Evolutionary conservation across 768 basidiomycete genomes (phyloP), one percentile per base, ranked within the genome.

Genomic region (Suillus cothurnatus): DNA sequence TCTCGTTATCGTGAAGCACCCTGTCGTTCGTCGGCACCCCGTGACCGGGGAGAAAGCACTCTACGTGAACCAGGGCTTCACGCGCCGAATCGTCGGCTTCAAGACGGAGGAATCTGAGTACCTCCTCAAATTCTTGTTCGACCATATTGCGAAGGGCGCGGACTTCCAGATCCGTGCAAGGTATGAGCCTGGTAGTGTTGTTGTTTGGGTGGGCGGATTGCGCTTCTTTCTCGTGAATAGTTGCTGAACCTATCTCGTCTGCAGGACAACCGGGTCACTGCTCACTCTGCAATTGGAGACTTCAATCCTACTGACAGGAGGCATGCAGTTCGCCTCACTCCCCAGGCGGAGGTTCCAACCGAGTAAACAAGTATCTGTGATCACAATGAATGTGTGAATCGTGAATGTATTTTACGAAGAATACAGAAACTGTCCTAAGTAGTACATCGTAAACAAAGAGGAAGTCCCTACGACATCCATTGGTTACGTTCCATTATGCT

Each of bases 21-120:
- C 85, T 6, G 61, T 86, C 68, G 86, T 88, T 64, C 83, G 87
- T 64, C 75, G 79, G 17, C 87, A 88, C 72, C 88, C 87, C 21
- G 84, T 82, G 1, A 88, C 88, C 0, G 86, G 86, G n/a, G 83
- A 87, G 71, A 87, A 88, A 74, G 84, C 84, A 1, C 76, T 88
- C 23, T 86, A 85, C 70, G 76, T 88, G 74, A 87, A 87, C 74
- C 80, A 79, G 61, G 84, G 81, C 36, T 86, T 86, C 78, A 85
- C 85, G 4, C 73, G 75, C 36, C 79, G 77, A 67, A 86, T 87
- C 71, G 84, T 86, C 52, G 86, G 86, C 6, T 85, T 79, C 77
- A 84, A 83, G 65, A 52, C 76, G 12, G 85, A 87, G 67, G 86
- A 86, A 70, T 85, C 84, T 28, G 84, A 86, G 52, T 81, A 79